Conservation (phyloP, 225 moss, liverwort and hornwort species). For the Asterella californica region DNA sequence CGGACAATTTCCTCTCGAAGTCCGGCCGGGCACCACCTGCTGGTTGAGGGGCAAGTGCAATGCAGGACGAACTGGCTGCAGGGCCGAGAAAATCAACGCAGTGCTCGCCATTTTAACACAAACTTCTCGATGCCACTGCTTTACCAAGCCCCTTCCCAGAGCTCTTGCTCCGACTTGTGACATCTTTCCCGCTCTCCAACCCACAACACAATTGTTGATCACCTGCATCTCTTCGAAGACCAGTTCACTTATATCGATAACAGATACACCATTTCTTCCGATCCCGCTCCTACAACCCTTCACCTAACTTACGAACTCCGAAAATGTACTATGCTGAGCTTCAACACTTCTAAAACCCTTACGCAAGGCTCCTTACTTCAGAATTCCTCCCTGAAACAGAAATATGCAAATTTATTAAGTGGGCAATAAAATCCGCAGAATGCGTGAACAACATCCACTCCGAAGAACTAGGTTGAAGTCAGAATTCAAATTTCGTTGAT, state of each 20-base stretch:
- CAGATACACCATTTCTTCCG: conserved; percentile 5
- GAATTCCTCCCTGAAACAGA: conserved; percentile 3
- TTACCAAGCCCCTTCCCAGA: conserved; percentile 22
- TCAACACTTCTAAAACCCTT: conserved; percentile 13
- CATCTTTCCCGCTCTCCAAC: conserved; percentile 20
- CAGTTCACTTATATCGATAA: neutral
- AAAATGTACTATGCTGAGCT: neutral
- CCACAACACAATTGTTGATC: conserved; percentile 21
- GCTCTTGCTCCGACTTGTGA: conserved; percentile 20
- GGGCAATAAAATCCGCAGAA: neutral
- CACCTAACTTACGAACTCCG: too few relatives aligned
- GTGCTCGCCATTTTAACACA: conserved; percentile 46
- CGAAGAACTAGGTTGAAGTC: neutral
- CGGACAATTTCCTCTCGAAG: conserved; percentile 31
- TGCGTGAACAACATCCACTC: neutral
- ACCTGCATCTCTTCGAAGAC: conserved; percentile 26
- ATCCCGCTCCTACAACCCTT: neutral
- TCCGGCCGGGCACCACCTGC: conserved; percentile 29
- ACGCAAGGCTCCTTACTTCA: neutral
- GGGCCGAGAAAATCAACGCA: conserved; percentile 41
- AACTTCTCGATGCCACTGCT: conserved; percentile 36
- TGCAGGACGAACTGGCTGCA: conserved; percentile 42
- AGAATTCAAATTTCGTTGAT: neutral
- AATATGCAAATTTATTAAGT: neutral
- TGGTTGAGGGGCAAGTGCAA: conserved; percentile 37